These are phyloP conservation scores for Fraxinus albicans DNA, from an alignment of 305 asterid genomes.

Conservation along the genomic window DNA sequence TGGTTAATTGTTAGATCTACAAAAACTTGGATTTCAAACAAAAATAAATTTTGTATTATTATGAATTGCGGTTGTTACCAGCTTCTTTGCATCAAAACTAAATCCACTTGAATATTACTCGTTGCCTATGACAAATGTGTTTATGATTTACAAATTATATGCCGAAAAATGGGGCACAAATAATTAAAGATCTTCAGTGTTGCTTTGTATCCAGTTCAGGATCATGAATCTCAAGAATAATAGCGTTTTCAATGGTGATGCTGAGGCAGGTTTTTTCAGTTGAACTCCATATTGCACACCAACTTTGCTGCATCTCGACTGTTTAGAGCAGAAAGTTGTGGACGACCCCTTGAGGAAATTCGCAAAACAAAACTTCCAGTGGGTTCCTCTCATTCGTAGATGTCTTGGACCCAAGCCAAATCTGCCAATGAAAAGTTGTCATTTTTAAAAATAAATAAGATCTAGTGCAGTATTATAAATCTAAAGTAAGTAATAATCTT, in stretches of 20 bases:
- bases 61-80: conserved; percentile 19
- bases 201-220: not conserved
- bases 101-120: not conserved
- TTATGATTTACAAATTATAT: conserved; percentile 33
- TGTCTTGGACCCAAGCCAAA: conserved; percentile 83
- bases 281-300: conserved; percentile 5
- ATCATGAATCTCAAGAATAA: not conserved
- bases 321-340: conserved; percentile 10
- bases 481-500: not conserved
- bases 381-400: conserved; percentile 42
- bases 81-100: not conserved
- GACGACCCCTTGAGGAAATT: conserved; percentile 16
- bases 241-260: not conserved
- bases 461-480: not conserved
- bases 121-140: conserved; percentile 30
- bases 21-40: not conserved
- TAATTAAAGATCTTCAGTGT: conserved; percentile 30
- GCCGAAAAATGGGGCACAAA: conserved; percentile 32
- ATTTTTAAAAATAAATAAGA: not conserved
- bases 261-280: not conserved
- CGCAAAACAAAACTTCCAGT: conserved; percentile 13
- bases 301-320: conserved; percentile 21
- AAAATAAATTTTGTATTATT: conserved; percentile 19
- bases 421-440: conserved; percentile 40
- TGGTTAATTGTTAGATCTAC: not conserved